Conservation (phyloP, 2,329 filamentous ascomycete species). For the Aspergillus fijiensis region DNA sequence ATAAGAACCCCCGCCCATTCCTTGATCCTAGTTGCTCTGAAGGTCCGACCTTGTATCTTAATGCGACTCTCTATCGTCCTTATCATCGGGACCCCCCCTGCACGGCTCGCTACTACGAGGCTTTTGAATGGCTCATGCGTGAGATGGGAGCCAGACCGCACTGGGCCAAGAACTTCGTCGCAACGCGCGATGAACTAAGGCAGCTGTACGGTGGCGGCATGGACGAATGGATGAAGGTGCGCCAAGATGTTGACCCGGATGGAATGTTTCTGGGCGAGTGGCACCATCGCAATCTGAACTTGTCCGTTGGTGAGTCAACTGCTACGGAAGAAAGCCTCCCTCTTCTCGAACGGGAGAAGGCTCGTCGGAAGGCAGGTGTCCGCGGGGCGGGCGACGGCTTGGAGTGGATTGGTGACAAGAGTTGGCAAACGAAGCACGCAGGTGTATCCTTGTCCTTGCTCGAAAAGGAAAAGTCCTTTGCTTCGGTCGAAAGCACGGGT, state of each 20-base stretch:
- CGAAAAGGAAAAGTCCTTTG: slow-evolving; percentile 13
- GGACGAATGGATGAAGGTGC: slow-evolving; percentile 64
- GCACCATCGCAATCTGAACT: slow-evolving; percentile 70
- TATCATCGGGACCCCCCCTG: slow-evolving; percentile 77
- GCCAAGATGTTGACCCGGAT: slow-evolving; percentile 71
- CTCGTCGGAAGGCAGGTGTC: slow-evolving; percentile 27
- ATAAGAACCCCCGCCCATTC: slow-evolving; percentile 56
- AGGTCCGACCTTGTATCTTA: slow-evolving; percentile 80
- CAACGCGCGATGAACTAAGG: slow-evolving; percentile 60
- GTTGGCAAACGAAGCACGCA: slow-evolving; percentile 23
- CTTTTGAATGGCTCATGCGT: slow-evolving; percentile 87
- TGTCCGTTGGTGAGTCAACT: slow-evolving; percentile 24
- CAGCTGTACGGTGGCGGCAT: slow-evolving; percentile 69
- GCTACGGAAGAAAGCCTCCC: slow-evolving; percentile 26
- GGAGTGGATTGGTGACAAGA: slow-evolving; percentile 43
- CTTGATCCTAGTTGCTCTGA: slow-evolving; percentile 70
- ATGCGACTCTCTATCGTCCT: slow-evolving; percentile 84
- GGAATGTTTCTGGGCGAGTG: slow-evolving; percentile 90
- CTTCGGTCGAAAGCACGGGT: slow-evolving; percentile 12
- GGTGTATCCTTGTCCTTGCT: slow-evolving; percentile 8
- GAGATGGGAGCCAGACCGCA: slow-evolving; percentile 80
- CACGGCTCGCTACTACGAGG: slow-evolving; percentile 75
- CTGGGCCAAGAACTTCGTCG: slow-evolving; percentile 88
- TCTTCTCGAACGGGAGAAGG: slow-evolving; percentile 47
- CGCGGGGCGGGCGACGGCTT: slow-evolving; percentile 40